Evolutionary conservation across 345 rosid genomes (phyloP).

Genomic region (Gossypioides kirkii): DNA sequence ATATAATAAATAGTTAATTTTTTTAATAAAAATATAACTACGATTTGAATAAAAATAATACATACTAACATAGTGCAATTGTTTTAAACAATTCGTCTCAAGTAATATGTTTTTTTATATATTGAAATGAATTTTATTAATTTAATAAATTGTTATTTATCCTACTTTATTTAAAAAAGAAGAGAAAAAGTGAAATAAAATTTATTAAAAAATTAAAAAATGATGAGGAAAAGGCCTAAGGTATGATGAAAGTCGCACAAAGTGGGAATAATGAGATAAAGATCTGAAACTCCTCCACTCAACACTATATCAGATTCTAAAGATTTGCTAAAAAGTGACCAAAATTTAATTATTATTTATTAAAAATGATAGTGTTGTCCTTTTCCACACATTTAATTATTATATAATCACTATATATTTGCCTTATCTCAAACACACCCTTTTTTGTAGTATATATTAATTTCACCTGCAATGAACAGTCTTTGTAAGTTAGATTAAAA

Average conservation of each 20-base stretch:
- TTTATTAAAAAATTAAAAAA: too few relatives aligned
- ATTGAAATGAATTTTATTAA: too few relatives aligned
- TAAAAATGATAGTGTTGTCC: background rate
- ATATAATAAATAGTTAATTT: too few relatives aligned
- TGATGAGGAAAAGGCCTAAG: background rate
- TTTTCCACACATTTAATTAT: background rate
- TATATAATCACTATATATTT: background rate
- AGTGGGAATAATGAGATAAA: slow-evolving; percentile 1
- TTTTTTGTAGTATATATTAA: background rate
- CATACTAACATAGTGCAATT: too few relatives aligned
- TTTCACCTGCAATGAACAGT: background rate
- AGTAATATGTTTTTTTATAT: too few relatives aligned
- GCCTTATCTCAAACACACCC: background rate
- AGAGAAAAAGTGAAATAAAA: background rate
- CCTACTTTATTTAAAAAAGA: background rate
- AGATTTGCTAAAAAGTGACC: background rate
- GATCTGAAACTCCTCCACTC: background rate
- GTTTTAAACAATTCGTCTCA: too few relatives aligned
- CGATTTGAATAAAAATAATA: too few relatives aligned
- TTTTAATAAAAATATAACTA: too few relatives aligned
- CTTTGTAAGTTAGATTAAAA: too few relatives aligned
- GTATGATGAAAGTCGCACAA: background rate
- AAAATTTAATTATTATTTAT: background rate
- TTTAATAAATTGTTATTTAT: too few relatives aligned
- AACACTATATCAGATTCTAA: background rate